Base-by-base conservation (phyloP, 208 protist genomes). In the Trypanosoma platydactyli region DNA sequence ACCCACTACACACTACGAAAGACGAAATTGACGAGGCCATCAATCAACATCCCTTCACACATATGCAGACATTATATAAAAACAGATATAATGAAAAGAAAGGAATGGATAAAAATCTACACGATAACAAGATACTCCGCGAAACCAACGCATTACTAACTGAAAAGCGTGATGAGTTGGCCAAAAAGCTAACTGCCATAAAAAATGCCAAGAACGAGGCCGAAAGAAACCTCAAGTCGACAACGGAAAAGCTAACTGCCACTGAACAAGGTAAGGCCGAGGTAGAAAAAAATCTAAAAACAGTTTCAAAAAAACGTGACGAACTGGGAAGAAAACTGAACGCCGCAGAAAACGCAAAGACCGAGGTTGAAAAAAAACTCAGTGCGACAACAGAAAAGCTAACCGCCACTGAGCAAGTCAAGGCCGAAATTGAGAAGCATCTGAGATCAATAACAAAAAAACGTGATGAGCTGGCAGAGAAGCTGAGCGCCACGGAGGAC, bases 71-170 rank as follows among this genome's bases (percentile, higher is more conserved):
- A 0, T 24, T 77, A 5, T 79, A 79, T 35, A 63, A 67, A 0
- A 58, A 59, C 29, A 44, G 77, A 11, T 46, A 74, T 27, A 44
- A 55, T 1, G 64, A 53, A 24, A 52, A 55, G n/a, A 44, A 25
- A n/a, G 76, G 76, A 18, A 18, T 81, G 0, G 76, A 81, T 33
- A 73, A 68, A 38, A 61, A 71, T 25, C 40, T 16, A 44, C 40
- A 64, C n/a, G 66, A 0, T 40, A 61, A n/a, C 58, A 76, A 7
- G 24, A 68, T 71, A 57, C 59, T 3, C 27, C 0, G 5, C 41
- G 64, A 46, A 49, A 56, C 3, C 1, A 7, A n/a, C 58, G 24
- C 29, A 11, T 65, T 53, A 6, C 33, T 22, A 9, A 11, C 29
- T 35, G 30, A 51, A 51, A 33, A 27, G 51, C 61, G 24, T 33